Base-by-base conservation (phyloP, 192 early-diverging fungal genomes). In the Coemansia sp. region DNA sequence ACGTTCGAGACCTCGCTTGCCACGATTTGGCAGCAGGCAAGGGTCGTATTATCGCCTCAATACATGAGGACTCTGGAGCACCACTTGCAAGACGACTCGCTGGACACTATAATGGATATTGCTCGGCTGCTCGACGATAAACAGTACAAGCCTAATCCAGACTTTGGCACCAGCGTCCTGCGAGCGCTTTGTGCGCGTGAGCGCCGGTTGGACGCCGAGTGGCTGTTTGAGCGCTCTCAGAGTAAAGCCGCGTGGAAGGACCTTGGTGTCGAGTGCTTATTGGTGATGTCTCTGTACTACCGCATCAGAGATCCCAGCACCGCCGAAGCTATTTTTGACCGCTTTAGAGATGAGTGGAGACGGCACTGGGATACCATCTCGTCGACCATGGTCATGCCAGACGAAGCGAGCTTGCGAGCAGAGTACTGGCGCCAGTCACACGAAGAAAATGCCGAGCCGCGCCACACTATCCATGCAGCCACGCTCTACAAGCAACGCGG, bases 251-350 rank as follows among this genome's bases (percentile, higher is more conserved):
- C 31, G 5, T 53, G 52, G 52, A 61, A 61, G 38, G 20, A 77
- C 52, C 8, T 61, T n/a, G 75, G 75, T 13, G n/a, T 52, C 1
- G 37, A 57, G 6, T 34, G 43, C 31, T 66, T 63, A 10, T 21
- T 59, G 34, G 66, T 69, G 70, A 77, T 77, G 66, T 52, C 66
- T 20, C 68, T 77, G 75, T 68, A 72, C 62, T 77, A 77, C 34
- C 75, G 70, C 6, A 3, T 33, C 0, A 62, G 60, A 20, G 59
- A 72, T 3, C 10, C 28, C 9, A 20, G n/a, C 28, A 58, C 26
- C 6, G 75, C 75, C 13, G 63, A 69, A 1, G 41, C 62, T 7
- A 23, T 72, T 6, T 69, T 72, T 53, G 52, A 37, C 20, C 48
- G 50, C 21, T 72, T 66, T 58, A 14, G 20, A 3, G 65, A 37